Conservation (phyloP, 2,329 filamentous ascomycete genomes). For the Diaporthe citri region DNA sequence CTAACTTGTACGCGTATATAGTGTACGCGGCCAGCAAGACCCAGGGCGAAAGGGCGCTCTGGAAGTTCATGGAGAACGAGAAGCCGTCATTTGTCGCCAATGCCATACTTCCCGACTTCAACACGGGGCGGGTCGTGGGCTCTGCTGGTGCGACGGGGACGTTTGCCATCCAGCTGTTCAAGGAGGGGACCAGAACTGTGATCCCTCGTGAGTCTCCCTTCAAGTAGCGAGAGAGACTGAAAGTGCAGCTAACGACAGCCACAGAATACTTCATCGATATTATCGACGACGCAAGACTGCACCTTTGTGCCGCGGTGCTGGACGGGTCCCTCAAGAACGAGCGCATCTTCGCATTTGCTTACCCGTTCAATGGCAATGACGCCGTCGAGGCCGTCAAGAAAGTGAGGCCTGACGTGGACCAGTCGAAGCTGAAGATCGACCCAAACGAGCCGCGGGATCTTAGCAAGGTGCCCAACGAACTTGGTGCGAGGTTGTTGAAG, state of each 20-base stretch:
- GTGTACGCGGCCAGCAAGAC: constrained; percentile 42
- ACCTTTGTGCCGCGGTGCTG: constrained; percentile 21
- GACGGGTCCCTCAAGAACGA: constrained; percentile 29
- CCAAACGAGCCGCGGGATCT: constrained; percentile 20
- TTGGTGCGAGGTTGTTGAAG: constrained; percentile 39
- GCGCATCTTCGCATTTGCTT: constrained; percentile 22
- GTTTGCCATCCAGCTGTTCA: neutral
- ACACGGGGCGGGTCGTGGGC: constrained; percentile 4
- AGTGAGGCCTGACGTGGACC: constrained; percentile 9
- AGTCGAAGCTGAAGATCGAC: neutral
- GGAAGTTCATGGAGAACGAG: constrained; percentile 39
- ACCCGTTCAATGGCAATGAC: neutral
- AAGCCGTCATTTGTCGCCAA: constrained; percentile 39
- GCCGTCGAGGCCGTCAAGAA: constrained; percentile 5
- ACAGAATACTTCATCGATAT: constrained; percentile 21
- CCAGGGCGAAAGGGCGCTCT: constrained; percentile 39
- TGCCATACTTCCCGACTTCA: constrained; percentile 11
- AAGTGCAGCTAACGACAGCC: neutral
- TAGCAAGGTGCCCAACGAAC: constrained; percentile 18
- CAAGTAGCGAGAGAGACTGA: neutral
- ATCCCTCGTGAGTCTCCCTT: neutral
- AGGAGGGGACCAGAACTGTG: neutral
- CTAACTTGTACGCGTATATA: neutral
- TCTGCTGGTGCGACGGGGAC: constrained; percentile 6
- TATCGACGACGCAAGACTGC: constrained; percentile 23